These are phyloP conservation scores for Fusarium papillatum DNA, from an alignment of 2,329 filamentous ascomycete species.

Conservation along the genomic window DNA sequence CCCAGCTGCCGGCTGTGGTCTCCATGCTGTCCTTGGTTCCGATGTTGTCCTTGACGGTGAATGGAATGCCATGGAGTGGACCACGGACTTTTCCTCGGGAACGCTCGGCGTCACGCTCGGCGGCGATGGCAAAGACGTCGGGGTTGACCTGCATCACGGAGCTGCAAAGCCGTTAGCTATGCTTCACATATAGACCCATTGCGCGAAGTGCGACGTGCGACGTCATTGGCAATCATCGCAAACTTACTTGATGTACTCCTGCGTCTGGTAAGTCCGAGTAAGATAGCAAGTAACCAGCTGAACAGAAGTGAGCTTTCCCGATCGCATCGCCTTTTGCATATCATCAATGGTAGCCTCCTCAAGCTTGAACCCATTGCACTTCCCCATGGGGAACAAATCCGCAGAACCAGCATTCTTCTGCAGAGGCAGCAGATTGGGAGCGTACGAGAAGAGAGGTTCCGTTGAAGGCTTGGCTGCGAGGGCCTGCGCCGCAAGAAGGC, in stretches of 20 bases:
- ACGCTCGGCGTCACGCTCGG: slow-evolving; percentile 71
- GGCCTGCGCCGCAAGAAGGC: slow-evolving; percentile 34
- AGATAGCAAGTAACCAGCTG: slow-evolving; percentile 75
- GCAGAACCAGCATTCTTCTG: slow-evolving; percentile 52
- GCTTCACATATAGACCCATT: neutral
- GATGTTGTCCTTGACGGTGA: slow-evolving; percentile 77
- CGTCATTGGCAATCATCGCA: neutral
- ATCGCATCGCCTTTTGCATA: slow-evolving; percentile 70
- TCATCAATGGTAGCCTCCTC: slow-evolving; percentile 80
- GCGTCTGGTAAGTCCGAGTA: slow-evolving; percentile 70
- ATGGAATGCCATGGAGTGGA: slow-evolving; percentile 81
- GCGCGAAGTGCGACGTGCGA: neutral
- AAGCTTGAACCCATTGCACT: slow-evolving; percentile 70
- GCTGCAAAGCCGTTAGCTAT: slow-evolving; percentile 46
- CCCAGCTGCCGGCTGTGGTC: slow-evolving; percentile 80
- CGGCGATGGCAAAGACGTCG: slow-evolving; percentile 74
- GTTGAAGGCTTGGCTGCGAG: slow-evolving; percentile 21
- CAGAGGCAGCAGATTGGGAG: slow-evolving; percentile 50
- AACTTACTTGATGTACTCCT: slow-evolving; percentile 73
- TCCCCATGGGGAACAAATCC: slow-evolving; percentile 71
- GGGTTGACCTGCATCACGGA: slow-evolving; percentile 77
- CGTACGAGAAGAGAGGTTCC: slow-evolving; percentile 36
- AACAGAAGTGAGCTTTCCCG: slow-evolving; percentile 68
- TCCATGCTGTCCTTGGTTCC: slow-evolving; percentile 84
- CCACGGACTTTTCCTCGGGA: slow-evolving; percentile 68